These are phyloP conservation scores for Rostrohypoxylon terebratum DNA, from an alignment of 495 filamentous ascomycete species.

Conservation along the genomic window DNA sequence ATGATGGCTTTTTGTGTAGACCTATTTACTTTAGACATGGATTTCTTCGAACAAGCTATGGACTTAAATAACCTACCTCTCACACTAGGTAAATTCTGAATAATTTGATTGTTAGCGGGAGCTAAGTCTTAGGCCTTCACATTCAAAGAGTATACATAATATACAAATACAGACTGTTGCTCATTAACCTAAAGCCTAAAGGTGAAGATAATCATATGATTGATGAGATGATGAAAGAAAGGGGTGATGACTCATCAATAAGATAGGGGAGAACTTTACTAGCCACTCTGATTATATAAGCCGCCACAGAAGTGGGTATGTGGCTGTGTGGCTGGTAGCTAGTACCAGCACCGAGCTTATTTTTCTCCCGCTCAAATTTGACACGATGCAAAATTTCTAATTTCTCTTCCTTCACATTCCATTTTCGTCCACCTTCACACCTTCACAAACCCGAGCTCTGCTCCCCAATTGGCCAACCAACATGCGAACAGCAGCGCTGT, in stretches of 20 bases:
- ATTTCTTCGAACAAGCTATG: too few species aligned
- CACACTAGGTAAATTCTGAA: too few species aligned
- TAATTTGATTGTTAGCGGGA: too few species aligned
- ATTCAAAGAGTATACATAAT: too few species aligned
- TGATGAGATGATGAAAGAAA: not conserved
- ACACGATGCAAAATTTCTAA: constrained; percentile 31
- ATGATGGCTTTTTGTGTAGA: too few species aligned
- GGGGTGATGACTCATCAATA: constrained; percentile 12
- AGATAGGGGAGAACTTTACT: not conserved
- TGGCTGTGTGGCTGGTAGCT: not conserved
- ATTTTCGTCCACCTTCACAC: constrained; percentile 17
- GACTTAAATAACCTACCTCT: too few species aligned
- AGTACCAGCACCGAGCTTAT: constrained; percentile 3
- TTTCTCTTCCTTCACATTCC: constrained; percentile 33
- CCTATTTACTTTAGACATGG: too few species aligned
- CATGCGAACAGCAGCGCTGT: constrained; percentile 45
- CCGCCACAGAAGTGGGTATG: constrained; percentile 1
- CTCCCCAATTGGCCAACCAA: constrained; percentile 47
- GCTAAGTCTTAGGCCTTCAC: too few species aligned
- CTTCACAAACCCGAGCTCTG: constrained; percentile 21
- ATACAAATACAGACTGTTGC: too few species aligned
- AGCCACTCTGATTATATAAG: not conserved
- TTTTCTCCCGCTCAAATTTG: constrained; percentile 38
- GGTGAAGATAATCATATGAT: too few species aligned
- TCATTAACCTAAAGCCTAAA: too few species aligned